phyloP scores from a whole-genome alignment of 2,329 filamentous ascomycete species.

The Colletotrichum sp. region DNA sequence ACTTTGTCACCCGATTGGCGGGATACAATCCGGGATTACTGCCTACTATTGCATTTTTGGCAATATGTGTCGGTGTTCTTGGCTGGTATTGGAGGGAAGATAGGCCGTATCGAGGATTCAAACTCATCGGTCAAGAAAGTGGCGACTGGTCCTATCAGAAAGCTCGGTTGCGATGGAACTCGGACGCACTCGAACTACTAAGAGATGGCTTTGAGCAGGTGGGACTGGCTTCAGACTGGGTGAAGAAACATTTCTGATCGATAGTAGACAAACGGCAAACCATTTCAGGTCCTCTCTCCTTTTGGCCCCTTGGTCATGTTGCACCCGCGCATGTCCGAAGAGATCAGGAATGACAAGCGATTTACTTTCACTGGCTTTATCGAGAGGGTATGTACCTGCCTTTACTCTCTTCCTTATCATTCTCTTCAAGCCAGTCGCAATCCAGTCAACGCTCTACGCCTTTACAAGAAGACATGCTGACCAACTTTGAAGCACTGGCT shows the following conservation, averaged over 20 bases:
- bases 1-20: neutral
- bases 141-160: constrained; percentile 1
- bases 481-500: neutral
- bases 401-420: too few relatives aligned
- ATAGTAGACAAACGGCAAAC: neutral
- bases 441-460: too few relatives aligned
- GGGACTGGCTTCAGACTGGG: too few relatives aligned
- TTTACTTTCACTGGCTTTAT: neutral
- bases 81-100: neutral
- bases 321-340: neutral
- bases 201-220: neutral
- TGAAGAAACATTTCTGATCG: neutral
- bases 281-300: neutral
- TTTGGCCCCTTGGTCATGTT: neutral
- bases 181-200: neutral
- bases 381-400: neutral
- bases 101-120: neutral
- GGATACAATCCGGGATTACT: neutral
- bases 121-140: neutral
- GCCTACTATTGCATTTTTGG: neutral
- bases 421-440: too few relatives aligned
- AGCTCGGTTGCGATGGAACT: neutral
- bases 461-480: neutral
- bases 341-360: neutral
- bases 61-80: neutral